Conservation (phyloP, 2,329 filamentous ascomycete genomes). For the Fusarium kyushuense region DNA sequence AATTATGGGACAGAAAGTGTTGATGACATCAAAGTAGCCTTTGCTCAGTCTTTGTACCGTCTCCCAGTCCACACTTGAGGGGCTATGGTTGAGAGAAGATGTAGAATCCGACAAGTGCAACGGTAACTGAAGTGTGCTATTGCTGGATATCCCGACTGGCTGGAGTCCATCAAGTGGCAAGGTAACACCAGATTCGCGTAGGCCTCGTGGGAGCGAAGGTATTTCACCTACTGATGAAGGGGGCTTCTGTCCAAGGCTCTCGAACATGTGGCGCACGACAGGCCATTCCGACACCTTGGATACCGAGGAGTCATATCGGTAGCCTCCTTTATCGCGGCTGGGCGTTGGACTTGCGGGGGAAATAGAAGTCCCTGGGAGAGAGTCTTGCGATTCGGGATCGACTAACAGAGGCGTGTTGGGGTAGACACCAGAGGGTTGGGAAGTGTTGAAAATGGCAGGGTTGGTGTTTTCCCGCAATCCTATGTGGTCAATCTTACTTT, state of each 20-base stretch:
- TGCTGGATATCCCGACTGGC: constrained; percentile 30
- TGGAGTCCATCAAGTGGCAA: constrained; percentile 45
- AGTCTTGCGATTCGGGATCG: constrained; percentile 43
- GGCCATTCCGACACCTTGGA: constrained; percentile 46
- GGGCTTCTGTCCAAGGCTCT: constrained; percentile 43
- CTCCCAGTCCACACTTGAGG: constrained; percentile 58
- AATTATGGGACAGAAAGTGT: constrained; percentile 69
- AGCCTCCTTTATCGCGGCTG: constrained; percentile 37
- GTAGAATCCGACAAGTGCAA: constrained; percentile 38
- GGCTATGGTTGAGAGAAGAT: constrained; percentile 28
- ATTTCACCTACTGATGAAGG: constrained; percentile 36
- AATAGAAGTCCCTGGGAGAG: constrained; percentile 35
- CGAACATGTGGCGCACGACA: constrained; percentile 45
- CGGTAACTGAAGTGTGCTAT: constrained; percentile 37
- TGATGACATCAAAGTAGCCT: constrained; percentile 70
- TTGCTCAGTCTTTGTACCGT: constrained; percentile 63
- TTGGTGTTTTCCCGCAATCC: constrained; percentile 43
- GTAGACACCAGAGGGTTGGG: constrained; percentile 42
- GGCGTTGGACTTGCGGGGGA: constrained; percentile 38
- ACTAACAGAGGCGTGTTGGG: constrained; percentile 36
- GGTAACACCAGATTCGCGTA: constrained; percentile 38
- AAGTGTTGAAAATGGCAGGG: constrained; percentile 32
- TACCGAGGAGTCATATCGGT: constrained; percentile 47
- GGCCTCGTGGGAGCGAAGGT: constrained; percentile 36
- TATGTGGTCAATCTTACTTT: constrained; percentile 66